Base-by-base conservation (phyloP, 768 basidiomycete genomes). In the Leccinum subgranulosum region DNA sequence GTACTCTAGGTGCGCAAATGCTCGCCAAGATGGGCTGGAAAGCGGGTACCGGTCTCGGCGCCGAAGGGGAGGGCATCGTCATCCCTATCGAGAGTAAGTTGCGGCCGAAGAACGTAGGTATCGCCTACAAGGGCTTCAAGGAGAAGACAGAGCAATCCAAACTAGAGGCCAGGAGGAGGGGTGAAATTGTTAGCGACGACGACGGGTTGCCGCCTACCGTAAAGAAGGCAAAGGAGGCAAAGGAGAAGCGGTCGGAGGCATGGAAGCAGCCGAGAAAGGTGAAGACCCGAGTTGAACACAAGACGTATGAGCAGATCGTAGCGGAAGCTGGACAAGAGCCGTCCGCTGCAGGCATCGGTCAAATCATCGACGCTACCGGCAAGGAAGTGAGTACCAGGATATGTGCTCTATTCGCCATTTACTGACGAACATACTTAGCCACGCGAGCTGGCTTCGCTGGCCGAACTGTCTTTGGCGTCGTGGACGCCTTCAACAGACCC, bases 11-110 rank as follows among this genome's bases (percentile, higher is more conserved):
- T 63, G 90, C 95, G 19, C 87, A 87, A 56, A 85, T 98, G 84
- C 83, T 99, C 23, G 83, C 84, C 29, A 98, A 95, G 77, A 94
- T 95, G 88, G 97, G 97, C 8, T 99, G 97, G 96, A 79, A 86
- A 67, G 76, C 87, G 0, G 96, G 87, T 4, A 79, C 79, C 3
- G 94, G 94, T 63, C 79, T 96, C 9, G 94, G 94, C 60, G 72
- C 80, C 1, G 74, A 75, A 2, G 87, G 88, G 1, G 85, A 88
- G 63, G 94, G 94, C 64, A 95, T 95, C 51, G 84, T 92, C n/a
- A 84, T 85, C 5, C 94, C 94, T 0, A 79, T 97, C 14, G 92
- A 95, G 69, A 84, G 82, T 66, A 94, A 92, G 69, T 63, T 94
- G 54, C 84, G 94, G 6, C 91, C 90, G 7, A 87, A 88, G 73